Base-by-base conservation (phyloP, 306 rosid species). In the Prunus mongolica region DNA sequence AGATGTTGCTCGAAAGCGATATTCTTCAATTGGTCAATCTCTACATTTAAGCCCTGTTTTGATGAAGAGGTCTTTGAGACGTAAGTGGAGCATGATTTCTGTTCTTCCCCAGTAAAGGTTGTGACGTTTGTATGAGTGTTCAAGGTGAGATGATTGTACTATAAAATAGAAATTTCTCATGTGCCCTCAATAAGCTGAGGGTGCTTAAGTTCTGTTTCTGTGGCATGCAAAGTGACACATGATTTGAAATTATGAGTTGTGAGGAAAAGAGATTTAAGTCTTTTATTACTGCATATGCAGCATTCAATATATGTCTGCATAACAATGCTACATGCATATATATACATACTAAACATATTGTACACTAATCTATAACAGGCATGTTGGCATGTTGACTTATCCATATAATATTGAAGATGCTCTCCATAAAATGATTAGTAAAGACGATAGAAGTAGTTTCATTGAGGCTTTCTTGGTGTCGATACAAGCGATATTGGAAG, bases 21-120 rank as follows among this genome's bases (percentile, higher is more conserved):
- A 86, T 24, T 55, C 81, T 50, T 80, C 91, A 50, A 65, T 85
- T 46, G 83, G 81, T 32, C 81, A 86, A 60, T 57, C 72, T 80
- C 76, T 90, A 30, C 89, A 78, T 16, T 6, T 89, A 28, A 86
- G 82, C 32, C 97, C 93, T 2, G 66, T 89, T 38, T 78, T 80
- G 18, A 88, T 91, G 94, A 89, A 91, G 83, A 80, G 92, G 68
- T 89, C 82, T 44, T 11, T 74, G 3, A 79, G 76, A 81, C 81
- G 82, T 28, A 68, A 49, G 76, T 41, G 51, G 65, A 75, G 82
- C 71, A 62, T 71, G 51, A 80, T 71, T 78, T 62, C 75, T 18
- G 45, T 55, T 78, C 80, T 30, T 76, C 61, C 65, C 4, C 22
- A n/a, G 19, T 83, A 62, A 76, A 69, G 38, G 28, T 58, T 60